A percentile compares a stretch with the other conserved stretches of the same genome.
Evolutionary conservation across 768 basidiomycete species (phyloP).

Genomic region (Leccinellum luteum): DNA sequence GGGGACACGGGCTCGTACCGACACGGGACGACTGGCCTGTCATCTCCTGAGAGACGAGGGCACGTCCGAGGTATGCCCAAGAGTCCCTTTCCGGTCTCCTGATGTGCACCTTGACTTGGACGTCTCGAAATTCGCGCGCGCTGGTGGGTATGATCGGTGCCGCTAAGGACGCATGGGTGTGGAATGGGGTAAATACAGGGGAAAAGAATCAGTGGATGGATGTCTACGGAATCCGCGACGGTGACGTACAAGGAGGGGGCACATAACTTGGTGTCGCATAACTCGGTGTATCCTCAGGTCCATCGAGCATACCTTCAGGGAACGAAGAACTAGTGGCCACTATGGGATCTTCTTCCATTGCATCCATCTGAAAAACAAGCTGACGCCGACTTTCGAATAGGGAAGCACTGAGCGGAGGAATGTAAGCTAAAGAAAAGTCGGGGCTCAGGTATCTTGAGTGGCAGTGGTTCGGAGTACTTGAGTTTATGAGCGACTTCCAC

Average conservation of each 20-base stretch:
- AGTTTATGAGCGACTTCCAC: slow-evolving; percentile 3
- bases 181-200: neutral
- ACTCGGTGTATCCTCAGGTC: slow-evolving; percentile 11
- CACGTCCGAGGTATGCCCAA: slow-evolving; percentile 81
- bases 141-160: slow-evolving; percentile 20
- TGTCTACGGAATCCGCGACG: neutral
- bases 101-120: slow-evolving; percentile 84
- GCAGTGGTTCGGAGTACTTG: slow-evolving; percentile 9
- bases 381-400: neutral
- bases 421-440: slow-evolving; percentile 2
- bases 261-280: slow-evolving; percentile 13
- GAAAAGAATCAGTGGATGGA: slow-evolving; percentile 11
- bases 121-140: slow-evolving; percentile 66
- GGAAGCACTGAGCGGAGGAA: neutral
- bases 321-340: slow-evolving; percentile 21
- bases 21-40: slow-evolving; percentile 76
- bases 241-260: slow-evolving; percentile 20
- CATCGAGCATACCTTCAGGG: slow-evolving; percentile 18
- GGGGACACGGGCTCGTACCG: slow-evolving; percentile 46
- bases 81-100: slow-evolving; percentile 74
- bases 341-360: slow-evolving; percentile 35
- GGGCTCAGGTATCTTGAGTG: slow-evolving; percentile 24
- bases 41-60: slow-evolving; percentile 71
- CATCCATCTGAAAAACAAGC: slow-evolving; percentile 26
- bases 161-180: slow-evolving; percentile 13